These are phyloP conservation scores for Ogataea hybrid DNA, from an alignment of 1,139 yeast genomes.

Conservation along the genomic window DNA sequence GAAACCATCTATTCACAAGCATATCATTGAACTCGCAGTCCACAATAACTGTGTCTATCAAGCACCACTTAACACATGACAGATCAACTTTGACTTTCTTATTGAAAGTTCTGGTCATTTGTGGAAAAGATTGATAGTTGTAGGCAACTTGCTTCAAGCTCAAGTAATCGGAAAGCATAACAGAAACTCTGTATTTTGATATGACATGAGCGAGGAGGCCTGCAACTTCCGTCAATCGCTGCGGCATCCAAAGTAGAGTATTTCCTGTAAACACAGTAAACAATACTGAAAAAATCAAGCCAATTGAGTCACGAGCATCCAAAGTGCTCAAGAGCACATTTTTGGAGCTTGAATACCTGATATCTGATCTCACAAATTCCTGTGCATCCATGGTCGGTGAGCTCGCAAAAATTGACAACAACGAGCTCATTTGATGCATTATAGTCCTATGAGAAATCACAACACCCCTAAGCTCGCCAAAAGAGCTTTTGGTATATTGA, in stretches of 20 bases:
- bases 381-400: constrained; percentile 42
- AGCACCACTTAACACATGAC: constrained; percentile 81
- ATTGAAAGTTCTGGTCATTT: constrained; percentile 73
- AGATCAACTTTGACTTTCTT: constrained; percentile 79
- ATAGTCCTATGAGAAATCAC: constrained; percentile 88
- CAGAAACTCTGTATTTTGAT: constrained; percentile 66
- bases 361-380: constrained; percentile 37
- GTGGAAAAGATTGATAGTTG: constrained; percentile 90
- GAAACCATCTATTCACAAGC: constrained; percentile 85
- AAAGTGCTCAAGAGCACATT: constrained; percentile 63
- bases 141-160: constrained; percentile 92
- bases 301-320: constrained; percentile 86
- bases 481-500: constrained; percentile 86
- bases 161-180: constrained; percentile 80
- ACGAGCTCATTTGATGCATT: constrained; percentile 80
- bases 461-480: constrained; percentile 91
- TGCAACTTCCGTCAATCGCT: constrained; percentile 68
- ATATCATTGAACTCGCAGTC: constrained; percentile 94
- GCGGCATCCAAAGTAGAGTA: constrained; percentile 77
- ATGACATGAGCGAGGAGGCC: constrained; percentile 86
- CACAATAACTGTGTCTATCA: constrained; percentile 86
- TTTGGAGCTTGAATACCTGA: constrained; percentile 30
- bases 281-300: constrained; percentile 76
- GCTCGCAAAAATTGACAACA: constrained; percentile 67
- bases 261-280: constrained; percentile 87